Percentiles rank a stretch among this genome's conserved stretches.
These are phyloP conservation scores for Viola odorata DNA, from an alignment of 345 rosid genomes.

Conservation along the genomic window DNA sequence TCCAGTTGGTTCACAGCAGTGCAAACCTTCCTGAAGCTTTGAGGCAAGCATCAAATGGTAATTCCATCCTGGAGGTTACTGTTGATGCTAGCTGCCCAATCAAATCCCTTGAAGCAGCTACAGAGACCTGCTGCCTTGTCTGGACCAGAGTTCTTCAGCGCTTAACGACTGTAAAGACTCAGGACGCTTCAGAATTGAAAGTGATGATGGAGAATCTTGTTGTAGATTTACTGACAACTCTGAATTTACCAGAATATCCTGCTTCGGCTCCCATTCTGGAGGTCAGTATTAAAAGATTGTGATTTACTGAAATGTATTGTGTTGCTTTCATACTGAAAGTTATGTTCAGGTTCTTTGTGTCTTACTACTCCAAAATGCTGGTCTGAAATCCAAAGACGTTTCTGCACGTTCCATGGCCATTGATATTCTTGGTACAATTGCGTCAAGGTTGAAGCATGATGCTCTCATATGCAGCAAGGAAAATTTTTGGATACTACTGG, in stretches of 20 bases:
- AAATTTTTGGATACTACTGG: slow-evolving; percentile 59
- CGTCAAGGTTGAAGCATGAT: slow-evolving; percentile 86
- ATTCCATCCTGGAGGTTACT: slow-evolving; percentile 51
- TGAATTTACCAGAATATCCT: slow-evolving; percentile 95
- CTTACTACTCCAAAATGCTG: slow-evolving; percentile 90
- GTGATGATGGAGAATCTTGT: slow-evolving; percentile 87
- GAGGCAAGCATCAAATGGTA: slow-evolving; percentile 54
- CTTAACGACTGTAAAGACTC: slow-evolving; percentile 69
- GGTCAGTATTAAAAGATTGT: slow-evolving; percentile 35
- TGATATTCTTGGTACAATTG: slow-evolving; percentile 88
- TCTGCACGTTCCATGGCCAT: slow-evolving; percentile 92
- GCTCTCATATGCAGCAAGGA: slow-evolving; percentile 51
- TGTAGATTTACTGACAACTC: slow-evolving; percentile 75
- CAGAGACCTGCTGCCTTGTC: slow-evolving; percentile 91
- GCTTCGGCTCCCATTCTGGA: slow-evolving; percentile 88
- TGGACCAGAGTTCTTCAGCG: slow-evolving; percentile 98
- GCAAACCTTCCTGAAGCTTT: slow-evolving; percentile 82
- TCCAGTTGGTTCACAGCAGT: slow-evolving; percentile 91
- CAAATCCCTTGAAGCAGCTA: slow-evolving; percentile 76
- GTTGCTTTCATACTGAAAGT: slow-evolving; percentile 3
- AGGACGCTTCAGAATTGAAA: slow-evolving; percentile 94
- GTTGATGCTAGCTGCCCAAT: slow-evolving; percentile 60
- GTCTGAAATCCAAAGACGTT: slow-evolving; percentile 85
- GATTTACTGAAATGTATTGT: not conserved
- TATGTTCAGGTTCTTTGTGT: slow-evolving; percentile 90